phyloP scores from a whole-genome alignment of 805 yeast genomes.

The Wickerhamiella azymoides region DNA sequence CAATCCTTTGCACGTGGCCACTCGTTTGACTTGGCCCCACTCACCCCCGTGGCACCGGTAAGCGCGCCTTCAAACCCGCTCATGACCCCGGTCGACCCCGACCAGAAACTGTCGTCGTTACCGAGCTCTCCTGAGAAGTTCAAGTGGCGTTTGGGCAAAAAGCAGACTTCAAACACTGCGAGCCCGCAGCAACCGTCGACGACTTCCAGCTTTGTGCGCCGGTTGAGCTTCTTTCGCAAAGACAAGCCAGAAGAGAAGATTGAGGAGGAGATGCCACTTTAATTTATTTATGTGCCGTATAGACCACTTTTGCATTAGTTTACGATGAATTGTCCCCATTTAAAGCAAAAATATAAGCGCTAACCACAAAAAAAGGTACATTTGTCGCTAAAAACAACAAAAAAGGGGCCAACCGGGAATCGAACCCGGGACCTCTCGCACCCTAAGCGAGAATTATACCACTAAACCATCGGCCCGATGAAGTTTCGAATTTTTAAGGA shows the following conservation, averaged over 20 bases:
- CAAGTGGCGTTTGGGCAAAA: conserved; percentile 7
- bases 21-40: neutral
- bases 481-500: neutral
- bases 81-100: neutral
- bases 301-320: neutral
- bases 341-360: too few species aligned
- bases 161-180: neutral
- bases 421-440: conserved; percentile 13
- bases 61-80: neutral
- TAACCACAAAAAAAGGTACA: too few species aligned
- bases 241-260: neutral
- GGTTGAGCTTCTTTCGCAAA: conserved; percentile 9
- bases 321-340: too few species aligned
- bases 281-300: neutral
- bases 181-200: neutral
- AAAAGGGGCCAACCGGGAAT: conserved; percentile 10
- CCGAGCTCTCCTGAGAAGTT: conserved; percentile 8
- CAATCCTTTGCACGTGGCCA: neutral
- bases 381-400: neutral
- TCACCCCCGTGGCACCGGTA: neutral
- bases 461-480: conserved; percentile 11
- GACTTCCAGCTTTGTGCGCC: conserved; percentile 8
- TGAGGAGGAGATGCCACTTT: neutral
- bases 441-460: conserved; percentile 12
- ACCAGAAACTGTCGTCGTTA: neutral